Percentiles rank a stretch among this genome's conserved stretches.
Evolutionary conservation across 2,329 filamentous ascomycete species (phyloP).

Genomic region (Claviceps purpurea): DNA sequence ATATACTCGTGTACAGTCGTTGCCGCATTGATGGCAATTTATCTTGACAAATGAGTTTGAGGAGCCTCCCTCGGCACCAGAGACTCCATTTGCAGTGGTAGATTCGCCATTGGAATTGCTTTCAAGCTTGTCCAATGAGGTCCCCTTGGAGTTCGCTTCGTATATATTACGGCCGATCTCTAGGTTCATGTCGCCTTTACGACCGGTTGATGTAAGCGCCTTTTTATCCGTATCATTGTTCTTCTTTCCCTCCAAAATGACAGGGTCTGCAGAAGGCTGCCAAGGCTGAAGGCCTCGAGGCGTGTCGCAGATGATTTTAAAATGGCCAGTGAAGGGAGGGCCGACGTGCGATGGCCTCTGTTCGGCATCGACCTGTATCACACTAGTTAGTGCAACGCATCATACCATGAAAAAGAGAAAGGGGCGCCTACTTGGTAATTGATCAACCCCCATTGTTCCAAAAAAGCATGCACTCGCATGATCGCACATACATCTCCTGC

Average conservation of each 20-base stretch:
- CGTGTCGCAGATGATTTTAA: conserved; percentile 90
- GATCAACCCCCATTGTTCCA: conserved; percentile 97
- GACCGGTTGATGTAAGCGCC: conserved; percentile 48
- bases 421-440: conserved; percentile 75
- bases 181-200: conserved; percentile 77
- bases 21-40: conserved; percentile 82
- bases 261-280: conserved; percentile 73
- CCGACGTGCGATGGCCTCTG: conserved; percentile 90
- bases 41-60: conserved; percentile 56
- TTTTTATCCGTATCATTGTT: conserved; percentile 58
- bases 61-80: conserved; percentile 43
- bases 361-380: conserved; percentile 75
- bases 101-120: conserved; percentile 66
- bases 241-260: conserved; percentile 47
- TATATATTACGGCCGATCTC: conserved; percentile 92
- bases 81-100: conserved; percentile 50
- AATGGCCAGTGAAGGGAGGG: conserved; percentile 93
- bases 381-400: neutral
- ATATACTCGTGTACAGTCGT: conserved; percentile 64
- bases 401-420: neutral
- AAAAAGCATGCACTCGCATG: conserved; percentile 94
- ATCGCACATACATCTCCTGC: conserved; percentile 97
- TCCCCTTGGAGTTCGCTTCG: conserved; percentile 71
- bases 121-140: conserved; percentile 55
- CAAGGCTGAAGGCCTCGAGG: conserved; percentile 88